Conservation (phyloP, 1,284 basidiomycete genomes). For the Ceratobasidium sp. region DNA sequence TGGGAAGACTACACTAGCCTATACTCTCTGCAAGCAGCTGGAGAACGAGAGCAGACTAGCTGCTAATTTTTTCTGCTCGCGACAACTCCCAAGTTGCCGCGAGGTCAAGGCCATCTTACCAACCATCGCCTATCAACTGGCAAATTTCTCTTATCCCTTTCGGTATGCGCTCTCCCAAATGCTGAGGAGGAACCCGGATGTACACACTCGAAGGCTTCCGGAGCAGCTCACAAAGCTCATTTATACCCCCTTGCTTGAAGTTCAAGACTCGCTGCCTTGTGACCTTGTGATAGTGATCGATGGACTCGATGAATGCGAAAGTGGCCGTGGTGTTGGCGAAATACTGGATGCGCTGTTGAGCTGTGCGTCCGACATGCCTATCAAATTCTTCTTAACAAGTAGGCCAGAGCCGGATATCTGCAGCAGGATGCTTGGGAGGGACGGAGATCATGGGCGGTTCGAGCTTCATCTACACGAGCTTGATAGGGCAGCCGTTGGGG, state of each 20-base stretch:
- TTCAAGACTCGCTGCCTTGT: neutral
- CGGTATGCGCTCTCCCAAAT: neutral
- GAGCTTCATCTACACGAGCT: slow-evolving; percentile 40
- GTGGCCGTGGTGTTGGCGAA: neutral
- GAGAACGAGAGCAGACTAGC: slow-evolving; percentile 45
- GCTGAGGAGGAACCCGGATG: slow-evolving; percentile 12
- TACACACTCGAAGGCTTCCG: neutral
- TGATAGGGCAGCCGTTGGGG: slow-evolving; percentile 29
- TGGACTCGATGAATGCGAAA: slow-evolving; percentile 42
- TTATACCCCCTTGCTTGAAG: slow-evolving; percentile 3
- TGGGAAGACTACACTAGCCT: slow-evolving; percentile 49
- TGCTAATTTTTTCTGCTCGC: slow-evolving; percentile 52
- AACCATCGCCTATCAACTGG: slow-evolving; percentile 42
- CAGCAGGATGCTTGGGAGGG: neutral
- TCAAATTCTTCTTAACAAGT: slow-evolving; percentile 41
- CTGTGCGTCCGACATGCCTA: neutral
- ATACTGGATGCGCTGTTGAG: slow-evolving; percentile 4
- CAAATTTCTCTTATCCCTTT: slow-evolving; percentile 23
- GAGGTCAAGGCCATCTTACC: slow-evolving; percentile 36
- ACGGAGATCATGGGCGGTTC: neutral
- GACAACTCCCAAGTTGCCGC: slow-evolving; percentile 35
- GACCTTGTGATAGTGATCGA: slow-evolving; percentile 39
- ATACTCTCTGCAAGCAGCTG: slow-evolving; percentile 46
- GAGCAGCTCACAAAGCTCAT: slow-evolving; percentile 35
- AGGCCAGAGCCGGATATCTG: slow-evolving; percentile 38